Conservation (phyloP, 768 basidiomycete genomes). For the Lactifluus hygrophoroides region DNA sequence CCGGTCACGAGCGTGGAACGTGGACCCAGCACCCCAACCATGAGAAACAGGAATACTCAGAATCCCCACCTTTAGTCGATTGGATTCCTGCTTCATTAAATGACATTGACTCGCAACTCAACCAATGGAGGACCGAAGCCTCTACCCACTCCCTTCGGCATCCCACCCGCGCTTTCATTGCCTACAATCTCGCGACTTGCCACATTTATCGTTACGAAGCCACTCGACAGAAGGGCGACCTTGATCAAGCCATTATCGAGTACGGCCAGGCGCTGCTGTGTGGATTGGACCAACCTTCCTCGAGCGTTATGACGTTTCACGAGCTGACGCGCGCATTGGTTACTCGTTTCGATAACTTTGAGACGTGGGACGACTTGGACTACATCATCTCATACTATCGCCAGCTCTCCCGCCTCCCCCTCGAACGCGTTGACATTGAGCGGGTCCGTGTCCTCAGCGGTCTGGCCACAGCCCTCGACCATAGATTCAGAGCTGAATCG, state of each 20-base stretch:
- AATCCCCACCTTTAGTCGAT: too few relatives aligned
- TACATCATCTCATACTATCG: background rate
- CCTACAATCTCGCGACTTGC: background rate
- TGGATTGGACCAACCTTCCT: background rate
- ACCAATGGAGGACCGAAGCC: background rate
- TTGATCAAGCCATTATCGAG: background rate
- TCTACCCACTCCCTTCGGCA: background rate
- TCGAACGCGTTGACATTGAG: background rate
- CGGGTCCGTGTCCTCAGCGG: background rate
- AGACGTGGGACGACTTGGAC: background rate
- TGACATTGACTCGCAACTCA: too few relatives aligned
- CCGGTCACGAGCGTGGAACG: too few relatives aligned
- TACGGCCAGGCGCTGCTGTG: background rate
- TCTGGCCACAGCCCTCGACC: background rate
- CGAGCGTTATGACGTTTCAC: background rate
- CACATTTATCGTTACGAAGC: background rate
- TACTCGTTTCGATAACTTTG: background rate
- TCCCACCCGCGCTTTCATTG: background rate
- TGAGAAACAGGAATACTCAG: too few relatives aligned
- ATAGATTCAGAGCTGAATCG: background rate
- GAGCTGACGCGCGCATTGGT: background rate
- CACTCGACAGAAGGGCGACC: background rate
- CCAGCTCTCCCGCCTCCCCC: background rate
- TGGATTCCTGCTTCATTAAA: too few relatives aligned
- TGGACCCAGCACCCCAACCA: too few relatives aligned